Conservation (phyloP, 164 flowering plant genomes). For the Annona squamosa region DNA sequence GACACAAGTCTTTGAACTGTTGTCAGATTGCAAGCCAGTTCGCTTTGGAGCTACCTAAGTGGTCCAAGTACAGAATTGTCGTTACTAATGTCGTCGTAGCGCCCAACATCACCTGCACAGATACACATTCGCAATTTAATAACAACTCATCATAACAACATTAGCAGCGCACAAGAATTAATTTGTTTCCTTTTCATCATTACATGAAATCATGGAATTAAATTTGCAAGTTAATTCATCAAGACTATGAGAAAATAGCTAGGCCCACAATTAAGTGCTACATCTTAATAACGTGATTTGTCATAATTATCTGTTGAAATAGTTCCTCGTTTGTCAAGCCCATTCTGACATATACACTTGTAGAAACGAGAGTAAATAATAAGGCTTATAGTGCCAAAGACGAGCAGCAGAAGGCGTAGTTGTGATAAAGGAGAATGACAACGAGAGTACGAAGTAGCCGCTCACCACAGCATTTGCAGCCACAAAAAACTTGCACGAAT, state of each 20-base stretch:
- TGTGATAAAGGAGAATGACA: constrained; percentile 64
- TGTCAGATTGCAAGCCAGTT: constrained; percentile 81
- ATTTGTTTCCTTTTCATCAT: too few species aligned
- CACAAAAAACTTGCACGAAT: constrained; percentile 60
- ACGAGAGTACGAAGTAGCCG: constrained; percentile 66
- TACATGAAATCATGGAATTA: too few species aligned
- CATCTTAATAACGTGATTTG: background rate
- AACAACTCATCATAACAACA: too few species aligned
- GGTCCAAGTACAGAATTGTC: constrained; percentile 78
- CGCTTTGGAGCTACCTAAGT: constrained; percentile 65
- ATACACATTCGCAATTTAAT: too few species aligned
- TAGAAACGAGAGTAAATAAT: background rate
- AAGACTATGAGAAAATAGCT: too few species aligned
- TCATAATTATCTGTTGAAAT: too few species aligned
- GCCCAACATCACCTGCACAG: constrained; percentile 45
- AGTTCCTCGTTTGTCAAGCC: too few species aligned
- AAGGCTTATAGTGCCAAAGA: constrained; percentile 55
- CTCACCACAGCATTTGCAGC: constrained; percentile 49
- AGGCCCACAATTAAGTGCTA: background rate
- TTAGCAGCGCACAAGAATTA: too few species aligned
- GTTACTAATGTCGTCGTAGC: constrained; percentile 55
- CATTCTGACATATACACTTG: too few species aligned
- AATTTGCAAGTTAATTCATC: too few species aligned
- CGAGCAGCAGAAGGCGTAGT: constrained; percentile 45
- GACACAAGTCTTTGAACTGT: constrained; percentile 68